Evolutionary conservation across 176 grass and related monocot genomes (phyloP).

Genomic region (Thalia dealbata): DNA sequence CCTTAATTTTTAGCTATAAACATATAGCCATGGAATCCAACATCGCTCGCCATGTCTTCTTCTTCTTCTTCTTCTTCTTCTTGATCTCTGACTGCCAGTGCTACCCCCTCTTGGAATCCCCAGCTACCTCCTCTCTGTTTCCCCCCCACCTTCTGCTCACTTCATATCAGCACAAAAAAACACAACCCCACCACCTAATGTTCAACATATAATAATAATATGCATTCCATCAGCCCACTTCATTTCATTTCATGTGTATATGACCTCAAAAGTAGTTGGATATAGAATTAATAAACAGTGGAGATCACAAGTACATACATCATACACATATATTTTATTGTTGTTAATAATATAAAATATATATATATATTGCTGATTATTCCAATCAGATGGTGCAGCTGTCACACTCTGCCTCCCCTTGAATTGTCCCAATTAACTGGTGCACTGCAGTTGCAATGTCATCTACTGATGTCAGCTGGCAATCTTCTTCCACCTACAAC

Average conservation of each 20-base stretch:
- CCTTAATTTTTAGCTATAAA: too few species aligned
- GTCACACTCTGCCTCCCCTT: not conserved
- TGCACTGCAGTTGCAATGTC: slow-evolving; percentile 11
- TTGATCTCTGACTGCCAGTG: not conserved
- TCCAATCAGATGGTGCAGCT: not conserved
- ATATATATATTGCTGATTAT: too few species aligned
- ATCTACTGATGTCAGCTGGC: slow-evolving; percentile 4
- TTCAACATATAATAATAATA: too few species aligned
- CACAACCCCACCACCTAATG: too few species aligned
- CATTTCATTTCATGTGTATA: not conserved
- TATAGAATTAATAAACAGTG: not conserved
- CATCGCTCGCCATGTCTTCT: not conserved
- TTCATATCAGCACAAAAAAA: not conserved
- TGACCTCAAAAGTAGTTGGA: not conserved
- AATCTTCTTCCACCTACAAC: slow-evolving; percentile 8
- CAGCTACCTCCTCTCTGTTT: not conserved
- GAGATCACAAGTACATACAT: not conserved
- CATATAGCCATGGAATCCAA: not conserved
- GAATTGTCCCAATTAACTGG: not conserved
- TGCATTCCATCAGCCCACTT: too few species aligned
- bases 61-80: too few species aligned
- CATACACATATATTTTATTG: too few species aligned
- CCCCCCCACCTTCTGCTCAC: not conserved
- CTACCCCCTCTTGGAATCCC: not conserved
- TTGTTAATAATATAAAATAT: too few species aligned